phyloP scores from a whole-genome alignment of 345 rosid species.

The Eucalyptus tenuipes region DNA sequence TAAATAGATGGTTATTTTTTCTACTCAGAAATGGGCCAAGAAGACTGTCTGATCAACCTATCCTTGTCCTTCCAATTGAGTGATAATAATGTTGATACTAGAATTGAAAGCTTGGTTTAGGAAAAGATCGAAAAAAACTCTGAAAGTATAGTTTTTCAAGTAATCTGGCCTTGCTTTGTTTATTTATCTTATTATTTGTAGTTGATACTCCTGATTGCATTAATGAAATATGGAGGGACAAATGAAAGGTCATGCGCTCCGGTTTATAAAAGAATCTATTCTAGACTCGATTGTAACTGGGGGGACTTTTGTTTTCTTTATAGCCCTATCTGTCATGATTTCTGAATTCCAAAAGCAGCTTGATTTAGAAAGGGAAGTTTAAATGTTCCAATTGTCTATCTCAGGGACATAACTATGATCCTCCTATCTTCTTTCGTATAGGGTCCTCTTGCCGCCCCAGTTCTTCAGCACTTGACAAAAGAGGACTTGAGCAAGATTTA shows the following conservation, averaged over 20 bases:
- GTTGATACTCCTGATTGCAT: not conserved
- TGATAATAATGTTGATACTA: not conserved
- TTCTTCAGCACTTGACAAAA: conserved; percentile 81
- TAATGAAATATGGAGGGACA: not conserved
- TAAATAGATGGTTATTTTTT: not conserved
- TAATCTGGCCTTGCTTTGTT: not conserved
- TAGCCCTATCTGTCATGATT: not conserved
- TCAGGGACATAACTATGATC: not conserved
- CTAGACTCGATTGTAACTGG: not conserved
- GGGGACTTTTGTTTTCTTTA: not conserved
- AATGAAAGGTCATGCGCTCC: not conserved
- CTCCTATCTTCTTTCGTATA: conserved; percentile 3
- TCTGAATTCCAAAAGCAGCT: not conserved
- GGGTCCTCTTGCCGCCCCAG: conserved; percentile 97
- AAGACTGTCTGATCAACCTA: not conserved
- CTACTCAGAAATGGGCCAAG: not conserved
- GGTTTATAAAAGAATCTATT: not conserved
- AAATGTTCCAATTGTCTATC: not conserved
- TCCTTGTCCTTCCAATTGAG: not conserved
- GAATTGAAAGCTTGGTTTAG: not conserved
- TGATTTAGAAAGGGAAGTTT: not conserved
- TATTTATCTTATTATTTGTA: not conserved
- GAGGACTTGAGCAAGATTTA: conserved; percentile 86
- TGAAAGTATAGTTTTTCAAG: not conserved
- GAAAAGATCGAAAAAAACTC: not conserved